Conservation (phyloP, 2,329 filamentous ascomycete genomes). For the Amphichorda felina region DNA sequence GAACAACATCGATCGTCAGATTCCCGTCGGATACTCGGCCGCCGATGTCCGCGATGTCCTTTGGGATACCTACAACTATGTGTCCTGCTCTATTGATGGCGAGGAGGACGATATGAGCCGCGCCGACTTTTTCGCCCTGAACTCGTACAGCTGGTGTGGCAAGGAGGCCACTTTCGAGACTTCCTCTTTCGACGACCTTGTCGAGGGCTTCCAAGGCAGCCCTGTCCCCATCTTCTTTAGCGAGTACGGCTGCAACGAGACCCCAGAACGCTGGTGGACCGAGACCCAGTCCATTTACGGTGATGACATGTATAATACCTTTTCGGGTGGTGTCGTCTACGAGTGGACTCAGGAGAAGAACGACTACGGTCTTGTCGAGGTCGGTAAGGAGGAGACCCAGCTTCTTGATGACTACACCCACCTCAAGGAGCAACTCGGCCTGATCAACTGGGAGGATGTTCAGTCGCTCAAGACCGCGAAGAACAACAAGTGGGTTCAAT, state of each 20-base stretch:
- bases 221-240: slow-evolving; percentile 73
- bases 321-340: slow-evolving; percentile 72
- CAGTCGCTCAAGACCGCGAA: slow-evolving; percentile 48
- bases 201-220: slow-evolving; percentile 50
- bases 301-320: slow-evolving; percentile 51
- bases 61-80: slow-evolving; percentile 64
- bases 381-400: slow-evolving; percentile 39
- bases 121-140: slow-evolving; percentile 66
- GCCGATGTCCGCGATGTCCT: slow-evolving; percentile 66
- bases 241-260: slow-evolving; percentile 68
- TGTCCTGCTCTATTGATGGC: slow-evolving; percentile 51
- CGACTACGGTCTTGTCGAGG: slow-evolving; percentile 51
- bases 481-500: slow-evolving; percentile 45
- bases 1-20: slow-evolving; percentile 52
- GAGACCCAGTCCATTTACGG: slow-evolving; percentile 66
- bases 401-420: slow-evolving; percentile 59
- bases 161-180: slow-evolving; percentile 46
- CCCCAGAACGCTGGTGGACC: slow-evolving; percentile 60
- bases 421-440: slow-evolving; percentile 62
- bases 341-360: slow-evolving; percentile 65
- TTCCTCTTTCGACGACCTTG: slow-evolving; percentile 51
- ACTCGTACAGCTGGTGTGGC: slow-evolving; percentile 61
- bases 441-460: slow-evolving; percentile 59
- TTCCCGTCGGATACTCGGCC: slow-evolving; percentile 72
- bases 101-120: slow-evolving; percentile 48